Evolutionary conservation across 2,329 filamentous ascomycete genomes (phyloP).

Genomic region (Xylaria sp.): DNA sequence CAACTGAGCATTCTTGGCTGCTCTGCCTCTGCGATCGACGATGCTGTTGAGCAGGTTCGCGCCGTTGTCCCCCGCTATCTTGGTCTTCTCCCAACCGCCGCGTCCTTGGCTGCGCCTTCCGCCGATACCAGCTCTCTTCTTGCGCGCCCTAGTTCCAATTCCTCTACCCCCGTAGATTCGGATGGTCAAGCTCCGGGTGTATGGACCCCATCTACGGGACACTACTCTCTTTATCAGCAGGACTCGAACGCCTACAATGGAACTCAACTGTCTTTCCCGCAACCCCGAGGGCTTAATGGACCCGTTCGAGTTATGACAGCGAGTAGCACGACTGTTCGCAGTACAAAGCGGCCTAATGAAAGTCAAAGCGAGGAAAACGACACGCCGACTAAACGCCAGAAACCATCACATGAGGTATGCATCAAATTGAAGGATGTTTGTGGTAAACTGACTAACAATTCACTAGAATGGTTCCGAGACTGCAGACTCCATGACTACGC

Average conservation of each 20-base stretch:
- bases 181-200: background rate
- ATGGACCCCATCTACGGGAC: background rate
- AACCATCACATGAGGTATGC: constrained; percentile 20
- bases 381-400: constrained; percentile 21
- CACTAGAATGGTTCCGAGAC: constrained; percentile 3
- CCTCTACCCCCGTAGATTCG: background rate
- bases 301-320: constrained; percentile 20
- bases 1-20: constrained; percentile 24
- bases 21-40: constrained; percentile 21
- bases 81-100: constrained; percentile 22
- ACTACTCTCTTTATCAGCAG: background rate
- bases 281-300: constrained; percentile 9
- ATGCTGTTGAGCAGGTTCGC: constrained; percentile 20
- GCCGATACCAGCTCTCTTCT: constrained; percentile 9
- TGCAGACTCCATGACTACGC: constrained; percentile 12
- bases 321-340: constrained; percentile 6
- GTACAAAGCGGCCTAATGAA: constrained; percentile 18
- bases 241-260: background rate
- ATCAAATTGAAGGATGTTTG: background rate
- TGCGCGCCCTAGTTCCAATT: background rate
- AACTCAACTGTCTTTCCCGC: background rate
- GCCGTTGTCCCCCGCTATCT: constrained; percentile 24
- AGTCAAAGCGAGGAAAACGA: background rate
- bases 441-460: constrained; percentile 10
- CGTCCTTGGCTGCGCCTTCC: constrained; percentile 20